Evolutionary conservation across 768 basidiomycete species (phyloP), one percentile per base, ranked within the genome.

Genomic region (Termitomyces sp.): DNA sequence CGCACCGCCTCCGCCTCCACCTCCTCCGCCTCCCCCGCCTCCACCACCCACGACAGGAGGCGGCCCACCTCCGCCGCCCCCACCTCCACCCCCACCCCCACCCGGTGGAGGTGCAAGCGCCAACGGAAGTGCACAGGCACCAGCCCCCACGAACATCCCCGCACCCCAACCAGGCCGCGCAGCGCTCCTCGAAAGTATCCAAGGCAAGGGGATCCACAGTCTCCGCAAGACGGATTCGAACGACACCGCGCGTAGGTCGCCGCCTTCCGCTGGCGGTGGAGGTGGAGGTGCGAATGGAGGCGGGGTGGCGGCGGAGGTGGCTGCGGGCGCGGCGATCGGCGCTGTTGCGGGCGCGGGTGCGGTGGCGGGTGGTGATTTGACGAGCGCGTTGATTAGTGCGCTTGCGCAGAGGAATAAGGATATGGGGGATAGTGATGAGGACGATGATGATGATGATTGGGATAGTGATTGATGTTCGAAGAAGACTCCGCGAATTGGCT

Each of bases 361-460:
- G 1, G 77, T 69, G 14, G 85, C 77, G 14, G 91, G 88, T 10
- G 88, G 81, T 0, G 88, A 95, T 72, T 70, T 96, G 59, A 93
- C 93, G 26, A 54, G 40, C 30, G 50, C 93, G 8, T 75, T 97
- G 49, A 95, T 93, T 5, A 89, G 85, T 51, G 94, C 94, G 1
- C 72, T 98, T 62, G 74, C 87, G 65, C 84, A 88, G 69, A 76
- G 95, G 64, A 96, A 91, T 69, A 93, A 90, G 75, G 88, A 91
- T 67, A 50, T 50, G 50, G 50, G 50, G 12, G 50, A 50, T 50
- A 50, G 50, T 23, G 50, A 50, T 23, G 50, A 50, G 33, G 50
- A 50, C 0, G 75, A 96, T 64, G 93, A 90, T 7, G 50, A 50
- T 23, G 2, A 87, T 26, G 85, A 87, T 44, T 86, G 85, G 59